These are phyloP conservation scores for Fraxinus quadrangulata DNA, from an alignment of 257 asterid species.

Conservation along the genomic window DNA sequence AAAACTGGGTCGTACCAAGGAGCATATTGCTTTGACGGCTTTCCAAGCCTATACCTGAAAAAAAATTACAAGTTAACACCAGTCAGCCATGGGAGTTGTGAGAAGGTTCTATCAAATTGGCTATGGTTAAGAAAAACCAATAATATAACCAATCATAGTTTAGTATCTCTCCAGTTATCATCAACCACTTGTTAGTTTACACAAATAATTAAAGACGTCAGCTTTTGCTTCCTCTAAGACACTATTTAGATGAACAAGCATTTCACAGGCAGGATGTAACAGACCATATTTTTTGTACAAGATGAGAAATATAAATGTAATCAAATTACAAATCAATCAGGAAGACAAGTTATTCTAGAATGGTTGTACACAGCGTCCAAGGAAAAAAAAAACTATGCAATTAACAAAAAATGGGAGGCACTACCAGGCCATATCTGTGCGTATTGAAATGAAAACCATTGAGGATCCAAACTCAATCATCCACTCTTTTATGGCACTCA, in stretches of 20 bases:
- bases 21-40: conserved; percentile 86
- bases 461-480: conserved; percentile 84
- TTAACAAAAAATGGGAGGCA: not conserved
- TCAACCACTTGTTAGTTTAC: too few species aligned
- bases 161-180: too few species aligned
- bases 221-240: too few species aligned
- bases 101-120: not conserved
- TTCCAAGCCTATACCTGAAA: conserved; percentile 94
- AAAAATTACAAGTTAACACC: conserved; percentile 16
- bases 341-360: too few species aligned
- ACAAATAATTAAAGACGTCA: too few species aligned
- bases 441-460: conserved; percentile 71
- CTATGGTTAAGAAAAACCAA: conserved; percentile 7
- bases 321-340: not conserved
- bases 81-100: not conserved
- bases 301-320: too few species aligned
- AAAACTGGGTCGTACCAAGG: conserved; percentile 86
- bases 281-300: too few species aligned
- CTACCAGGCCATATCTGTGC: conserved; percentile 93
- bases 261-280: too few species aligned
- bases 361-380: not conserved
- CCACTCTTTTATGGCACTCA: conserved; percentile 94
- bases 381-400: not conserved
- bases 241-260: too few species aligned
- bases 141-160: too few species aligned